These are phyloP conservation scores for Prunus fruticosa DNA, from an alignment of 306 rosid genomes.

Conservation along the genomic window DNA sequence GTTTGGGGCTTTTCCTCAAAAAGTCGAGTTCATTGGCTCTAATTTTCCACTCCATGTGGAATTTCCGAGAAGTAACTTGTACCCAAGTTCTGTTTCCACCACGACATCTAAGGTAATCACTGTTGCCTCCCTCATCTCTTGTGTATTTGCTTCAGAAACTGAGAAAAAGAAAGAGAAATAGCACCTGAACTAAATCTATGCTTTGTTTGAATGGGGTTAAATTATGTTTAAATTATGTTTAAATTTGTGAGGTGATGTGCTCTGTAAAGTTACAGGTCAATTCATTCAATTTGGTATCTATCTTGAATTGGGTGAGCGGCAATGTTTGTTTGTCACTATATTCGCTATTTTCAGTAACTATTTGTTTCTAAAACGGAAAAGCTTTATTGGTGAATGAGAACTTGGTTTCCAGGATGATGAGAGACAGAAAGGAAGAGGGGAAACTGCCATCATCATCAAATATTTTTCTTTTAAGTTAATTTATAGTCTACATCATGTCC, in stretches of 20 bases:
- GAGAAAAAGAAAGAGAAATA: neutral
- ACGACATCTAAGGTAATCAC: constrained; percentile 48
- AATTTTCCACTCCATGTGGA: constrained; percentile 41
- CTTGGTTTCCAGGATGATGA: neutral
- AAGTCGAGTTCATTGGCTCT: constrained; percentile 29
- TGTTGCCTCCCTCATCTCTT: neutral
- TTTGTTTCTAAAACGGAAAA: neutral
- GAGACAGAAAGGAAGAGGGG: neutral
- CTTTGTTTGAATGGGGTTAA: neutral
- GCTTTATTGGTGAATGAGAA: neutral
- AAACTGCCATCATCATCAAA: neutral
- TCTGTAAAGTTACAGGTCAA: neutral
- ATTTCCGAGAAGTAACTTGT: constrained; percentile 36
- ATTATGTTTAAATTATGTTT: too few relatives aligned
- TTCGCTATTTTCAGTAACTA: neutral
- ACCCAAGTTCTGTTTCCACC: constrained; percentile 31
- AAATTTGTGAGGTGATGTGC: neutral
- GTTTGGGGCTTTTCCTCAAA: constrained; percentile 22
- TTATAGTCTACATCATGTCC: neutral
- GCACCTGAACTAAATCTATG: neutral
- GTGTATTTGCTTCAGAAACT: neutral
- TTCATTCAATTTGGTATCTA: neutral
- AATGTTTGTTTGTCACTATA: neutral
- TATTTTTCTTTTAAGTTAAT: neutral
- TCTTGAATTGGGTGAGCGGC: neutral